Conservation (phyloP, 352 stramenopile genomes). For the Globisporangium uncinulatum region DNA sequence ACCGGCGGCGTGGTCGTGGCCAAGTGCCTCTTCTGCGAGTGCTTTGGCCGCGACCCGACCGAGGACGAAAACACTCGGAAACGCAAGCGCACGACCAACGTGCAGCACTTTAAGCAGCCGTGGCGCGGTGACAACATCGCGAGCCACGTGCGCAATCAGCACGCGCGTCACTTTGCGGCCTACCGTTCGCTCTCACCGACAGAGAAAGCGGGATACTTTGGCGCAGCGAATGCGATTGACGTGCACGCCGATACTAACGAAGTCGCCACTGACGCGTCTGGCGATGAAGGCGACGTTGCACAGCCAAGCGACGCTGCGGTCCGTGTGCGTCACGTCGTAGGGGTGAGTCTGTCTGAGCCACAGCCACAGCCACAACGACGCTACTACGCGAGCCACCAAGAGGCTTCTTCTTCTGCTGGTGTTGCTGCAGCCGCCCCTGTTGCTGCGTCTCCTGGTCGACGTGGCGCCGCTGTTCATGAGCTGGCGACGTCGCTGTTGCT, state of each 20-base stretch:
- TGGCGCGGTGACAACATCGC: constrained; percentile 14
- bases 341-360: too few species aligned
- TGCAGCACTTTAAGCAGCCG: constrained; percentile 12
- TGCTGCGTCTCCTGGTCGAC: too few species aligned
- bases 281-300: too few species aligned
- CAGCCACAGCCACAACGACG: too few species aligned
- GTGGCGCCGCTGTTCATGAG: too few species aligned
- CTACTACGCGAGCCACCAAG: too few species aligned
- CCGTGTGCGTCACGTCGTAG: too few species aligned
- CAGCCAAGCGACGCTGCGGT: too few species aligned
- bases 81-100: constrained; percentile 11
- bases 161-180: constrained; percentile 6
- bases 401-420: too few species aligned
- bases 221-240: neutral
- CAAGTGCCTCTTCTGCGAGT: constrained; percentile 13
- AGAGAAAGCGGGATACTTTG: constrained; percentile 8
- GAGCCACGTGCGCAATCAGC: constrained; percentile 13
- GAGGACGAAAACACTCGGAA: constrained; percentile 5
- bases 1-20: constrained; percentile 8
- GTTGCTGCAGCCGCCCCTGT: too few species aligned
- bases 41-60: constrained; percentile 7
- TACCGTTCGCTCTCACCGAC: constrained; percentile 6
- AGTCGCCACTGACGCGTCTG: too few species aligned
- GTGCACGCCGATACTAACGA: neutral
- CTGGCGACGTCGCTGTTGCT: too few species aligned